These are phyloP conservation scores for Triadica sebifera DNA, from an alignment of 345 rosid species.

Conservation along the genomic window DNA sequence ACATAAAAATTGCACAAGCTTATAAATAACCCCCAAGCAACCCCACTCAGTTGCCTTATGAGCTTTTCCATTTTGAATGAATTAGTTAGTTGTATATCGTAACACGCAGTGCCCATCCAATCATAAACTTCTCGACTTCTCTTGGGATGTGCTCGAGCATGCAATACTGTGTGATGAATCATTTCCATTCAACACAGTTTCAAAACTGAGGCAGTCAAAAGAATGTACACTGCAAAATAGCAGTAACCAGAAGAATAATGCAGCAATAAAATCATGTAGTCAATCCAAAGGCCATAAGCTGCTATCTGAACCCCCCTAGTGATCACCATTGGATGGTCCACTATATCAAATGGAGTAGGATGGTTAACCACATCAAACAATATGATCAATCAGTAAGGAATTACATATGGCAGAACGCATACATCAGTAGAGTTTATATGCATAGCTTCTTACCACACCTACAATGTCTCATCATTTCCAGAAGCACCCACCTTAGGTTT, in stretches of 20 bases:
- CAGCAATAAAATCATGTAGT: conserved; percentile 16
- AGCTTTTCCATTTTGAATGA: conserved; percentile 24
- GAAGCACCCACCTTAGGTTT: conserved; percentile 31
- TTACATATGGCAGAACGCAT: conserved; percentile 68
- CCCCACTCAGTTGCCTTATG: conserved; percentile 14
- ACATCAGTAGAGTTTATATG: conserved; percentile 59
- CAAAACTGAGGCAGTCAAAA: neutral
- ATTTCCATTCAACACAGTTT: neutral
- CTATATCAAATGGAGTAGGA: neutral
- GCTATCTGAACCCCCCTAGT: conserved; percentile 8
- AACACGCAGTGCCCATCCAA: neutral
- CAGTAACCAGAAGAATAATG: too few relatives aligned
- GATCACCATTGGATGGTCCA: conserved; percentile 3
- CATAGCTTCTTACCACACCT: conserved; percentile 66
- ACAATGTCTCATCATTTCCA: conserved; percentile 29
- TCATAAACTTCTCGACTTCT: too few relatives aligned
- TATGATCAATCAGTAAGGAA: conserved; percentile 44
- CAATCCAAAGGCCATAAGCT: conserved; percentile 9
- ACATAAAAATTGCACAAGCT: conserved; percentile 26
- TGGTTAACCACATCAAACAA: conserved; percentile 11
- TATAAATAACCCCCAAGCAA: conserved; percentile 16
- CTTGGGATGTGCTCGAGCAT: too few relatives aligned
- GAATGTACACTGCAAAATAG: conserved; percentile 14
- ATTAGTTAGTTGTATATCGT: conserved; percentile 26
- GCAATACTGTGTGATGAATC: neutral